Evolutionary conservation across 2,329 filamentous ascomycete genomes (phyloP).

Genomic region (Periconia macrospinosa): DNA sequence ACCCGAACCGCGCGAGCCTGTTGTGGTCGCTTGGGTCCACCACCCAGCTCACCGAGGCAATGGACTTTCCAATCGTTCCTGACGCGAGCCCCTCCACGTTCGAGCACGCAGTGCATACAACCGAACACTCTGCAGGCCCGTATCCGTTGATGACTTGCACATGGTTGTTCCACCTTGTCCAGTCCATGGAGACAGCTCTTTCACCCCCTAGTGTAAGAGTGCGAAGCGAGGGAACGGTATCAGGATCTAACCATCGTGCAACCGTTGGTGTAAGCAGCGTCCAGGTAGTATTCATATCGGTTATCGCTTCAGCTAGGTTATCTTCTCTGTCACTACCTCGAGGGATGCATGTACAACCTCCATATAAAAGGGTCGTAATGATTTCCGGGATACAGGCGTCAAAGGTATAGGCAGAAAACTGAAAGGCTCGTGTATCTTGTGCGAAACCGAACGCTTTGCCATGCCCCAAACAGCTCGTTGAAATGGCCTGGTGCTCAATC

Average conservation of each 20-base stretch:
- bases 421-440: slow-evolving; percentile 25
- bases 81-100: neutral
- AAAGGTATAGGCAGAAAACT: slow-evolving; percentile 61
- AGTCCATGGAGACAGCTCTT: neutral
- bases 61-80: slow-evolving; percentile 39
- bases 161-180: neutral
- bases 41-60: slow-evolving; percentile 49
- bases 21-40: slow-evolving; percentile 19
- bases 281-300: neutral
- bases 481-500: slow-evolving; percentile 37
- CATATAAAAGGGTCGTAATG: slow-evolving; percentile 57
- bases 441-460: neutral
- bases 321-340: slow-evolving; percentile 50
- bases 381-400: slow-evolving; percentile 60
- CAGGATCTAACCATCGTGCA: neutral
- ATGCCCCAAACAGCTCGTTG: slow-evolving; percentile 6
- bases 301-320: slow-evolving; percentile 55
- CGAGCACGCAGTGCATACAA: neutral
- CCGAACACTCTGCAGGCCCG: neutral
- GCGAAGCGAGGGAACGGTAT: neutral
- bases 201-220: neutral
- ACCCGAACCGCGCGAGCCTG: neutral
- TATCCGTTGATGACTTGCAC: neutral
- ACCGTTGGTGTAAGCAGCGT: neutral
- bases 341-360: slow-evolving; percentile 65